Conservation (phyloP, 78 protist genomes). For the Paratrimastix pyriformis region DNA sequence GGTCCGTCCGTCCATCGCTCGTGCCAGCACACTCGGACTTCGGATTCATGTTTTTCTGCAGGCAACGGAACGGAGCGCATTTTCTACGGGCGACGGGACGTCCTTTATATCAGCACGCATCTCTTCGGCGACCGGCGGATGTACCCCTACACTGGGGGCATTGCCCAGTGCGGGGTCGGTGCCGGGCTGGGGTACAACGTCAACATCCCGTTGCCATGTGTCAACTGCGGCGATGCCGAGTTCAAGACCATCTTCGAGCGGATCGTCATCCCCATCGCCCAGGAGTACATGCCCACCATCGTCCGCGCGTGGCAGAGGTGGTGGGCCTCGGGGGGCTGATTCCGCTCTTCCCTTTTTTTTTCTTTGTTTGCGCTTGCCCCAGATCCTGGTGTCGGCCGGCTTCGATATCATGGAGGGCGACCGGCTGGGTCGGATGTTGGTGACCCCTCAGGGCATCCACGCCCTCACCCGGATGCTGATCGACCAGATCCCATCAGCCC, state of each 20-base stretch:
- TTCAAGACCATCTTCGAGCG: background rate
- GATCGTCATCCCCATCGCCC: background rate
- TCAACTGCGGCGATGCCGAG: background rate
- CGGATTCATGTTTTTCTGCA: no score
- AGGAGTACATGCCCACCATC: background rate
- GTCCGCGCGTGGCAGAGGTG: no score
- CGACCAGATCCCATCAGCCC: no score
- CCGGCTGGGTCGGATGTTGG: background rate
- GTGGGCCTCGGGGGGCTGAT: no score
- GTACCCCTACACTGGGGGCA: conserved; percentile 8
- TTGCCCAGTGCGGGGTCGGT: background rate
- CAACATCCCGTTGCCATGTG: conserved; percentile 2
- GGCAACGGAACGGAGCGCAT: conserved; percentile 2
- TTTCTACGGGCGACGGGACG: background rate
- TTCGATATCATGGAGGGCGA: conserved; percentile 14
- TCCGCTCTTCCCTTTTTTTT: no score
- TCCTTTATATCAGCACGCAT: background rate
- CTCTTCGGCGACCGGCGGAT: background rate
- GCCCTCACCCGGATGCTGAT: no score
- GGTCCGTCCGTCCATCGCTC: no score
- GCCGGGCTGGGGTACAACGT: conserved; percentile 3
- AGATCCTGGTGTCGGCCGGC: conserved; percentile 7
- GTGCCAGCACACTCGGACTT: no score
- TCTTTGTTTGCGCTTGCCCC: no score
- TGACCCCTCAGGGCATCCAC: conserved; percentile 1